These are phyloP conservation scores for Dipodascus albidus DNA, from an alignment of 805 yeast species.

Conservation along the genomic window DNA sequence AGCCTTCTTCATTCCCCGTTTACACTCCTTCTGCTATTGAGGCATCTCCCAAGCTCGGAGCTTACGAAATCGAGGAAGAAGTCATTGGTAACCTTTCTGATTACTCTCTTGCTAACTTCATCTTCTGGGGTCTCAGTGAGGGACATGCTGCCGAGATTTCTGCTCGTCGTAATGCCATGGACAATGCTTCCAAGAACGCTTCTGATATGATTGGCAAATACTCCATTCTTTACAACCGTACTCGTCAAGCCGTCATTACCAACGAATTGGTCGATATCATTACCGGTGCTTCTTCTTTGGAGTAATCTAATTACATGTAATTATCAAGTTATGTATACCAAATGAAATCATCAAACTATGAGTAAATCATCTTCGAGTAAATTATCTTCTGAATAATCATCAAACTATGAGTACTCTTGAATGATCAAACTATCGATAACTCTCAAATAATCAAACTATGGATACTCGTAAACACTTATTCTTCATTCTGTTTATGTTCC, in stretches of 20 bases:
- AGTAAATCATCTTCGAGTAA: too few species aligned
- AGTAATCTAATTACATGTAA: conserved; percentile 35
- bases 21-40: conserved; percentile 63
- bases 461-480: too few species aligned
- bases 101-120: conserved; percentile 81
- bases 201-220: conserved; percentile 96
- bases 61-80: conserved; percentile 67
- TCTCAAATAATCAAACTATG: too few species aligned
- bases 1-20: conserved; percentile 61
- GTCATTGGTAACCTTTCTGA: conserved; percentile 46
- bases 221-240: conserved; percentile 97
- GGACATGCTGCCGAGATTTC: conserved; percentile 97
- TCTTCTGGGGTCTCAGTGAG: conserved; percentile 87
- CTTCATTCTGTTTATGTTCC: background rate
- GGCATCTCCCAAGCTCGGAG: conserved; percentile 73
- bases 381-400: too few species aligned
- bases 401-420: too few species aligned
- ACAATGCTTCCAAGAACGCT: conserved; percentile 98
- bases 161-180: conserved; percentile 99
- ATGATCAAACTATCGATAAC: too few species aligned
- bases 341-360: background rate
- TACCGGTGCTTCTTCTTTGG: conserved; percentile 99
- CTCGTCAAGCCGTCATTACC: conserved; percentile 98
- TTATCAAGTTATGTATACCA: background rate
- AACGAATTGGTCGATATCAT: conserved; percentile 99